phyloP scores from a whole-genome alignment of 75 land plant genomes.

The Chamaecyparis obtusa region DNA sequence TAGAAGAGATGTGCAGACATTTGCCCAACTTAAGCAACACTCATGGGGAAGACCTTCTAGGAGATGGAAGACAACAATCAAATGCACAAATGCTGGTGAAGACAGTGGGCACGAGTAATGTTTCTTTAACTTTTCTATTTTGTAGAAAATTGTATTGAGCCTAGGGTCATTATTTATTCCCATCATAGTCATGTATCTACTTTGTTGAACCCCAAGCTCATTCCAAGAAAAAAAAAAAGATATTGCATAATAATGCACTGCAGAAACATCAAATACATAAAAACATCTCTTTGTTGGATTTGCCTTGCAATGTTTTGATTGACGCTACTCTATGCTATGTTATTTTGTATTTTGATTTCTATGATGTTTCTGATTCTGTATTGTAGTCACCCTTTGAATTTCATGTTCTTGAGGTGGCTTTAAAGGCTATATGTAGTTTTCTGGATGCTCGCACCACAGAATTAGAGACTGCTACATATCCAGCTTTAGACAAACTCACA shows the following conservation, averaged over 20 bases:
- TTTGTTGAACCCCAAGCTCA: no score
- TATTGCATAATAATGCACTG: no score
- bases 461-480: constrained; percentile 90
- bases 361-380: neutral
- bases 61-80: constrained; percentile 35
- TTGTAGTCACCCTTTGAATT: constrained; percentile 59
- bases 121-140: no score
- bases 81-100: constrained; percentile 44
- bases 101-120: constrained; percentile 14
- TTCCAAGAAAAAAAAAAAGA: no score
- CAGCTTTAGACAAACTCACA: constrained; percentile 93
- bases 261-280: no score
- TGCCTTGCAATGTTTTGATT: no score
- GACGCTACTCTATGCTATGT: no score
- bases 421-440: constrained; percentile 94
- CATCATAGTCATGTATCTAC: no score
- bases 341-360: no score
- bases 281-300: no score
- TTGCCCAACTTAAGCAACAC: constrained; percentile 49
- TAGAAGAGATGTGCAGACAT: constrained; percentile 81
- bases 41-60: constrained; percentile 13
- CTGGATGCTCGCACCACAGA: constrained; percentile 96
- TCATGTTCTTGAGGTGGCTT: constrained; percentile 93
- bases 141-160: no score
- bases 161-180: no score